phyloP scores from a whole-genome alignment of 257 asterid species.

The Fraxinus anomala region DNA sequence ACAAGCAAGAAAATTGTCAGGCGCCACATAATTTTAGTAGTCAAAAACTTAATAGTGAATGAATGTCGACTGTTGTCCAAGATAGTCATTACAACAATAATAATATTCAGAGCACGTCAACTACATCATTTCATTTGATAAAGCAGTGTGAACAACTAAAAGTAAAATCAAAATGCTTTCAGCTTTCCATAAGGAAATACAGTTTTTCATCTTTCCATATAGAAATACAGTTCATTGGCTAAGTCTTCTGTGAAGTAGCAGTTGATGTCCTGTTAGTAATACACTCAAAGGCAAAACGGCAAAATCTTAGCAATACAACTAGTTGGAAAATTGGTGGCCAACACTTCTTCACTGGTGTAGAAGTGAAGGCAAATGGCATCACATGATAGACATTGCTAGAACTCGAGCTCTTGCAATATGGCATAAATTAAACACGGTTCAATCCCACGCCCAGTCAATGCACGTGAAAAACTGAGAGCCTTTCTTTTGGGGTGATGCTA shows the following conservation, averaged over 20 bases:
- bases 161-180: neutral
- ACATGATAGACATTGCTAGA: neutral
- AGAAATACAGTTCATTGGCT: neutral
- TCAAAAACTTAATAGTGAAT: neutral
- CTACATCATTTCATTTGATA: neutral
- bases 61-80: neutral
- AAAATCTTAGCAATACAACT: neutral
- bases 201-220: neutral
- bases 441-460: neutral
- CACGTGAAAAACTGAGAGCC: neutral
- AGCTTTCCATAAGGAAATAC: neutral
- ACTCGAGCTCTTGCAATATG: neutral
- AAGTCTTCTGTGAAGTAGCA: neutral
- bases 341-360: neutral
- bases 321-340: slow-evolving; percentile 2
- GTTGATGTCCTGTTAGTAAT: neutral
- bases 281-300: neutral
- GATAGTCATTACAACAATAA: neutral
- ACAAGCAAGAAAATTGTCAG: slow-evolving; percentile 12
- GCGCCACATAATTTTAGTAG: neutral
- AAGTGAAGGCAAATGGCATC: slow-evolving; percentile 7
- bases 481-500: neutral
- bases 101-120: neutral
- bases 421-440: neutral
- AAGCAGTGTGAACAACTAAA: neutral